Evolutionary conservation across 805 yeast species (phyloP), one percentile per base, ranked within the genome.

Genomic region (Monosporozyma servazzii): DNA sequence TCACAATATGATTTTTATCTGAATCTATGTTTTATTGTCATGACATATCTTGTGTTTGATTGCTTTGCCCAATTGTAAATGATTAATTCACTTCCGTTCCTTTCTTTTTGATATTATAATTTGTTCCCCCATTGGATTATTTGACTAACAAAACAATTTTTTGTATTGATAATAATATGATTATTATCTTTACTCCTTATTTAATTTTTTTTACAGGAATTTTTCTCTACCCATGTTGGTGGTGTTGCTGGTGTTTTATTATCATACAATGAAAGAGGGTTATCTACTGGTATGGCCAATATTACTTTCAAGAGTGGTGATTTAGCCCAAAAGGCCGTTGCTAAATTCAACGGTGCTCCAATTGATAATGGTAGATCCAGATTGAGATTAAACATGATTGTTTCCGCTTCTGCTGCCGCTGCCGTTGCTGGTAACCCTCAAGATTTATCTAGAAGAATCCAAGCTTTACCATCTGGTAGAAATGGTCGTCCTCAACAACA

Each of bases 201-300:
- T 45, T 33, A 17, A 30, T 52, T 55, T 53, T 55, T 58, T 51
- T 53, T 58, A 48, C 75, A 89, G 95, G 95, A 88, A 72, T 93
- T 88, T 72, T 90, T 93, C 71, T 79, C 82, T 62, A 75, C 84
- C 54, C 88, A 86, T 72, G 79, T 93, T 58, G 99, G 99, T 60
- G 87, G 89, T 58, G 88, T 91, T 61, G 74, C 73, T 58, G 76
- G 77, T 56, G 84, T 86, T 67, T 73, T 79, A 50, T 77, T 88
- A 64, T 77, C 84, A 61, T 93, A 86, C 76, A 88, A 88, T 67
- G 88, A 84, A 71, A 82, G 78, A 67, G 99, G 98, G 49, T 81
- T 81, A 70, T 88, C 95, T 57, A 86, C 86, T 56, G 99, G 99
- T 71, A 80, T 82, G 73, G 96, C 96, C 56, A 88, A 93, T 52